phyloP scores from a whole-genome alignment of 352 stramenopile genomes.

The Phytophthora pinifolia region DNA sequence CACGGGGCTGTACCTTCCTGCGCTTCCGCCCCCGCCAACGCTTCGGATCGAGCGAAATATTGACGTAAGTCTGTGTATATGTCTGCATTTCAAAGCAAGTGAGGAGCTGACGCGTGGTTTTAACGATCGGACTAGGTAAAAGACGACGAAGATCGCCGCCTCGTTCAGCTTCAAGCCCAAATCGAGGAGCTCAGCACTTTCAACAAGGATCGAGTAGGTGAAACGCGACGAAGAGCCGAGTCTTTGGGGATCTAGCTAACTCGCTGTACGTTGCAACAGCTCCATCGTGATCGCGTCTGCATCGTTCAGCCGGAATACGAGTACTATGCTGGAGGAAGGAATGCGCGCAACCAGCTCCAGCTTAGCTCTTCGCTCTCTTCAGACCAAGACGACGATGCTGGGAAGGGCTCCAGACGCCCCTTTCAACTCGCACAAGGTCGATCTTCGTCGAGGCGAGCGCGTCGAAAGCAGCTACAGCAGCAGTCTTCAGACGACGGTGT shows the following conservation, averaged over 20 bases:
- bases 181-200: constrained; percentile 88
- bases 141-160: constrained; percentile 92
- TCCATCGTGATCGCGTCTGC: constrained; percentile 62
- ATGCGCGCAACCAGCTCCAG: constrained; percentile 31
- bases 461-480: constrained; percentile 34
- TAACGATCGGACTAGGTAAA: constrained; percentile 54
- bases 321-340: constrained; percentile 34
- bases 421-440: constrained; percentile 34
- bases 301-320: constrained; percentile 70
- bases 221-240: too few relatives aligned
- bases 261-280: constrained; percentile 26
- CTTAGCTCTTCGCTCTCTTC: constrained; percentile 23
- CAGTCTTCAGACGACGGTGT: constrained; percentile 28
- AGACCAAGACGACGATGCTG: constrained; percentile 45
- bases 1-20: constrained; percentile 92
- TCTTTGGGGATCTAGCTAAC: background rate
- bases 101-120: too few relatives aligned
- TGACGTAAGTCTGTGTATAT: constrained; percentile 52
- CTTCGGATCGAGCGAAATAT: constrained; percentile 95
- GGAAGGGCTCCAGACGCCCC: constrained; percentile 41
- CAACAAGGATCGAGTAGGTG: constrained; percentile 76
- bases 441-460: constrained; percentile 31
- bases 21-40: constrained; percentile 92
- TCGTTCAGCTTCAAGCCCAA: constrained; percentile 93
- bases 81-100: background rate